Conservation (phyloP, 2,329 filamentous ascomycete species). For the Colletotrichum sp. region DNA sequence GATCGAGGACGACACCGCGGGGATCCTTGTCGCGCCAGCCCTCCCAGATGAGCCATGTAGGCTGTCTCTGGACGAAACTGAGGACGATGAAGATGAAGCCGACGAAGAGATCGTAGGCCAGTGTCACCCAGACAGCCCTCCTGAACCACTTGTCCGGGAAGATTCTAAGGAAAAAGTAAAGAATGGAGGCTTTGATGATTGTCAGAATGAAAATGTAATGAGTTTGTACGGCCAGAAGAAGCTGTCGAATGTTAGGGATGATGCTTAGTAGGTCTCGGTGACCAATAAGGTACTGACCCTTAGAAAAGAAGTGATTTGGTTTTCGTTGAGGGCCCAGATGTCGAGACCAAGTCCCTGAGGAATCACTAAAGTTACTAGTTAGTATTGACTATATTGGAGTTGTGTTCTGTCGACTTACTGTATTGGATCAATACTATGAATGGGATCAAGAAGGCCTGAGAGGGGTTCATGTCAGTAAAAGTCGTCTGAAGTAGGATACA, state of each 20-base stretch:
- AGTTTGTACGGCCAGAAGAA: conserved; percentile 38
- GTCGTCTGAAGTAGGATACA: not conserved
- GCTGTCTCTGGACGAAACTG: conserved; percentile 44
- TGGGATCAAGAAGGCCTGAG: not conserved
- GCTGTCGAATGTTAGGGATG: conserved; percentile 29
- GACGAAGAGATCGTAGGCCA: not conserved
- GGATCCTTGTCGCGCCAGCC: conserved; percentile 23
- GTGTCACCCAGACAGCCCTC: conserved; percentile 24
- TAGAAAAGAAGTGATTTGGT: not conserved
- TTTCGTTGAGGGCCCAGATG: conserved; percentile 45
- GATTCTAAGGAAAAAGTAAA: conserved; percentile 40
- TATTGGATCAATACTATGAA: not conserved
- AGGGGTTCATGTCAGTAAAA: not conserved
- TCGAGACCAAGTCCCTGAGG: conserved; percentile 52
- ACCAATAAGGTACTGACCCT: not conserved
- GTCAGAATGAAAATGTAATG: conserved; percentile 36
- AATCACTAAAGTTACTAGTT: not conserved
- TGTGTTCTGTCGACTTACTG: not conserved
- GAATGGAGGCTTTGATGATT: conserved; percentile 37
- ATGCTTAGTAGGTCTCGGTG: conserved; percentile 23
- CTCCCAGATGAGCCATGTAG: conserved; percentile 49
- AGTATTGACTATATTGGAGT: not conserved
- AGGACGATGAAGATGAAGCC: conserved; percentile 35
- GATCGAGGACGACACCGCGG: conserved; percentile 33
- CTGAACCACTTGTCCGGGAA: conserved; percentile 32